These are phyloP conservation scores for Ogataea thermomethanolica DNA, from an alignment of 805 yeast genomes.

Conservation along the genomic window DNA sequence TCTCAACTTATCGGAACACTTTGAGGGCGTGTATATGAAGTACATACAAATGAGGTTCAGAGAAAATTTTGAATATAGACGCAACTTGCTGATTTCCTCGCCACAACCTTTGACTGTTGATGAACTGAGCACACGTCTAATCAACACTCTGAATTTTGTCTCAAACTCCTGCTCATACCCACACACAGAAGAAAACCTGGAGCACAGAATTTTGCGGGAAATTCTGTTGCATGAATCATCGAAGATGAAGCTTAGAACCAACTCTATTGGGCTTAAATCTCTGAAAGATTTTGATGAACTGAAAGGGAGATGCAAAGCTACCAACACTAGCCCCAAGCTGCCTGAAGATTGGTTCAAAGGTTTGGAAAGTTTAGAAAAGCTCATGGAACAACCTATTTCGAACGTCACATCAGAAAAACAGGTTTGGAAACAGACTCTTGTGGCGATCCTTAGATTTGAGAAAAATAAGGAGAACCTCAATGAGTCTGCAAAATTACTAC, in stretches of 20 bases:
- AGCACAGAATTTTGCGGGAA: conserved; percentile 16
- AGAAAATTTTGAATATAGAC: conserved; percentile 23
- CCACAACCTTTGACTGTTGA: conserved; percentile 4
- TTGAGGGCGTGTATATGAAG: conserved; percentile 3
- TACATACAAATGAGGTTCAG: conserved; percentile 20
- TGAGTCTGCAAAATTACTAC: conserved; percentile 19
- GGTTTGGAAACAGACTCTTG: conserved; percentile 6
- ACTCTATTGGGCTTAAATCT: conserved; percentile 3
- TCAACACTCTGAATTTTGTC: conserved; percentile 27
- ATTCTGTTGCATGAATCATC: conserved; percentile 25
- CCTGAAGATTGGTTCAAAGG: background rate
- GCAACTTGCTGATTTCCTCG: conserved; percentile 7
- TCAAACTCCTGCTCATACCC: conserved; percentile 24
- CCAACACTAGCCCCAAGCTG: background rate
- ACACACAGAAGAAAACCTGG: conserved; percentile 4
- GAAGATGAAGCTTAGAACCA: conserved; percentile 9
- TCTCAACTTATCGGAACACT: conserved; percentile 10
- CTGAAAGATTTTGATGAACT: background rate
- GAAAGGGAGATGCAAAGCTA: background rate
- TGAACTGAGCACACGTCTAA: conserved; percentile 15
- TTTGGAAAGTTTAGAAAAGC: background rate
- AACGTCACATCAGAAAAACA: conserved; percentile 1
- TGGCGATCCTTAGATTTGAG: conserved; percentile 18
- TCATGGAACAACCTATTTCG: background rate
- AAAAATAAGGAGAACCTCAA: conserved; percentile 19